Evolutionary conservation across 805 yeast genomes (phyloP), one percentile per base, ranked within the genome.

Genomic region (Spathaspora girioi): DNA sequence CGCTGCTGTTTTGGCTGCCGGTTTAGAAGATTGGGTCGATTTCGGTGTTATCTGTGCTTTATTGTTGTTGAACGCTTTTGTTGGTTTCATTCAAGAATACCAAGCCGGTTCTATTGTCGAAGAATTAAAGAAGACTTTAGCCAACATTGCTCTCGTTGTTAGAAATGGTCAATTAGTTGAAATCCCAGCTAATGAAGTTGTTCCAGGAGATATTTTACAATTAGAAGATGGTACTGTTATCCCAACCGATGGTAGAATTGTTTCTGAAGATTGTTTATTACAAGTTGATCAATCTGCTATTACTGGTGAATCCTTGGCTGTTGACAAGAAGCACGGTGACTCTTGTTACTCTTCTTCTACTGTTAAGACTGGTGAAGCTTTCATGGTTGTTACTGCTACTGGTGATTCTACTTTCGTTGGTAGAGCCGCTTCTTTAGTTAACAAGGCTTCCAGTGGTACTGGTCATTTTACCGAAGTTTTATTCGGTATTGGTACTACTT

Each of bases 81-180:
- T 91, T 72, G 97, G 97, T 83, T 91, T 91, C 85, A 80, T 89
- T 63, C 97, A 91, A 80, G 97, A 91, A 77, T 92, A 78, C 87
- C 97, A 91, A 78, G 97, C 97, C 60, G 97, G 97, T 80, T 90
- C 97, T 57, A 91, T 91, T 81, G 97, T 91, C 62, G 97, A 90
- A 53, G 97, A 91, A 75, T 84, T 91, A 78, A 92, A 91, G 81
- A 92, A 91, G 78, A 89, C 97, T 65, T 79, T 91, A 66, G 97
- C 97, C 58, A 87, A 89, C 81, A 71, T 89, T 71, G 97, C 97
- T 62, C 75, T 79, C 59, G 91, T 89, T 63, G 77, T 91, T 67
- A 85, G 97, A 79, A 84, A 89, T 70, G 93, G 96, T 75, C 75
- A 79, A 56, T 70, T 86, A 56, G 73, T 80, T 62, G 96, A 89